phyloP scores from a whole-genome alignment of 164 flowering plant genomes.

The Vitis labrusca region DNA sequence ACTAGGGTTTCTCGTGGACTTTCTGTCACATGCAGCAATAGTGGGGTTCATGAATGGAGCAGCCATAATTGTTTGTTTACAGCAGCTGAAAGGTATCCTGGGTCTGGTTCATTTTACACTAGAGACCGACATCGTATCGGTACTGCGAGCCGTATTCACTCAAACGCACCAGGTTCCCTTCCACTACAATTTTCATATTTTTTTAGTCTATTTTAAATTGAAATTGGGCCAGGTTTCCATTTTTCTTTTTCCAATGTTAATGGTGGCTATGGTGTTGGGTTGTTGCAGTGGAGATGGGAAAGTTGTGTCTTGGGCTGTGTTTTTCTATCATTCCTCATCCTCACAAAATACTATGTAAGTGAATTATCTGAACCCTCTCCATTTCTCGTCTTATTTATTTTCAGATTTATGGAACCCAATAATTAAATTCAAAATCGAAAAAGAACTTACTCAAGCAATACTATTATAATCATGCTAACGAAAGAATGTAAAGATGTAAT shows the following conservation, averaged over 20 bases:
- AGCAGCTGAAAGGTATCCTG: constrained; percentile 56
- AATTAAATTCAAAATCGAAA: no score
- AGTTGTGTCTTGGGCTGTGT: constrained; percentile 45
- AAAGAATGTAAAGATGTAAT: no score
- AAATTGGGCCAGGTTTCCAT: no score
- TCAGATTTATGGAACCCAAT: no score
- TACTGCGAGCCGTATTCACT: constrained; percentile 38
- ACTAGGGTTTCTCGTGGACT: constrained; percentile 63
- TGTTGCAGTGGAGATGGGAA: constrained; percentile 65
- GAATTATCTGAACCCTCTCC: not conserved
- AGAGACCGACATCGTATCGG: constrained; percentile 41
- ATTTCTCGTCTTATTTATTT: no score
- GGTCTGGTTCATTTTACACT: constrained; percentile 54
- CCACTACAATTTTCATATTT: not conserved
- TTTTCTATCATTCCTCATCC: constrained; percentile 46
- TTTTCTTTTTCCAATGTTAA: not conserved
- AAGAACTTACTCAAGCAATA: no score
- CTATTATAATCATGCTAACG: no score
- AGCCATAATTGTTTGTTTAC: constrained; percentile 54
- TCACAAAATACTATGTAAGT: constrained; percentile 50
- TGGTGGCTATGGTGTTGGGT: not conserved
- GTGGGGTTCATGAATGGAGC: constrained; percentile 70
- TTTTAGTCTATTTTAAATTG: not conserved
- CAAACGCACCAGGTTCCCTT: constrained; percentile 40
- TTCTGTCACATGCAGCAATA: constrained; percentile 56